Percentiles rank a stretch among this genome's conserved stretches.
Conservation (phyloP, 768 basidiomycete species). For the Lentinula sp. region DNA sequence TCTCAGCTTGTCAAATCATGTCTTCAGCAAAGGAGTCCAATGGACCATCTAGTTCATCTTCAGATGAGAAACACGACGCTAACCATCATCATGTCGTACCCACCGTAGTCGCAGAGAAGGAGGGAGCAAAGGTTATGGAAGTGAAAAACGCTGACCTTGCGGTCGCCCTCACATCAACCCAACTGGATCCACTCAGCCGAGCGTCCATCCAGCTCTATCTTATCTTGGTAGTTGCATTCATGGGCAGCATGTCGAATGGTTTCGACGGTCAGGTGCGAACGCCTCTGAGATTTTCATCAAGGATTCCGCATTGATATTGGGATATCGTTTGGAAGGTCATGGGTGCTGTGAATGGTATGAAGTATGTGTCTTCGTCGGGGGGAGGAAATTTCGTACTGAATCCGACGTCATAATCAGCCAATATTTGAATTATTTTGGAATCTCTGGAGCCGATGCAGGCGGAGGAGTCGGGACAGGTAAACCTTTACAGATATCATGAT, state of each 20-base stretch:
- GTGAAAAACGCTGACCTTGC: constrained; percentile 39
- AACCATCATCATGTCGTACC: background rate
- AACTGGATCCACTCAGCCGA: constrained; percentile 29
- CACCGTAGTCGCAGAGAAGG: constrained; percentile 8
- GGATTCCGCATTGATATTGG: background rate
- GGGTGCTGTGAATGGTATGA: constrained; percentile 43
- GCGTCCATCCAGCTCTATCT: constrained; percentile 35
- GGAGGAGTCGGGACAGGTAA: constrained; percentile 33
- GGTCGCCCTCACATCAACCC: constrained; percentile 36
- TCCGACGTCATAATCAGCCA: constrained; percentile 19
- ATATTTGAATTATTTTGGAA: constrained; percentile 34
- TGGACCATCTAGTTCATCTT: background rate
- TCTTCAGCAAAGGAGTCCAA: background rate
- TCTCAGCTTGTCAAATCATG: background rate
- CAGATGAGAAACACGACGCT: background rate
- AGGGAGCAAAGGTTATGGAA: constrained; percentile 18
- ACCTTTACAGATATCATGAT: background rate
- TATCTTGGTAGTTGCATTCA: constrained; percentile 36
- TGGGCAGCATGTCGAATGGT: constrained; percentile 41
- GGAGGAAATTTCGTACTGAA: background rate
- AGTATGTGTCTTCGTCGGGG: constrained; percentile 20
- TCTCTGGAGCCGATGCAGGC: constrained; percentile 31
- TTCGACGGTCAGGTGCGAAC: constrained; percentile 37
- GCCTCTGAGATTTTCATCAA: background rate
- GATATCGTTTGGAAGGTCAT: constrained; percentile 25